These are phyloP conservation scores for Dactylellina sp. DNA, from an alignment of 2,329 filamentous ascomycete genomes.

Conservation along the genomic window DNA sequence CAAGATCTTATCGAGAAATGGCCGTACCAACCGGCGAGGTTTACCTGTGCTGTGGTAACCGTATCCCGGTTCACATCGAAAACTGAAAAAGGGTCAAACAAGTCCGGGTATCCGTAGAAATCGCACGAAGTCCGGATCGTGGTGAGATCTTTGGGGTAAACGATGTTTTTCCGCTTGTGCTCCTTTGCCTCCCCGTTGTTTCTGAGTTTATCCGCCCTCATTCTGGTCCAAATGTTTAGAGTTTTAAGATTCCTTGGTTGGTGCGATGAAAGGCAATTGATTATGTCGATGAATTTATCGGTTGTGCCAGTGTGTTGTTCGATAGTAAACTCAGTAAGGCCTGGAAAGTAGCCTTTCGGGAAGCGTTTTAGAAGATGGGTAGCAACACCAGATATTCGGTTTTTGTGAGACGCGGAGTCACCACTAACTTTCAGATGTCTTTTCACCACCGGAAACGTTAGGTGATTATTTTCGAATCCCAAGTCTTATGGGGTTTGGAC, in stretches of 20 bases:
- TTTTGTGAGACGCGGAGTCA: conserved; percentile 13
- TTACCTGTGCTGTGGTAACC: conserved; percentile 19
- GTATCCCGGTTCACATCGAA: conserved; percentile 28
- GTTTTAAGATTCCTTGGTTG: conserved; percentile 31
- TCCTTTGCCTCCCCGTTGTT: neutral
- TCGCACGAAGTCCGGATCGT: conserved; percentile 8
- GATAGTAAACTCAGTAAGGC: conserved; percentile 32
- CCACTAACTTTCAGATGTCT: conserved; percentile 32
- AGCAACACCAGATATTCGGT: conserved; percentile 14
- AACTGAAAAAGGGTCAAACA: conserved; percentile 6
- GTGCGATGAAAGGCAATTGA: conserved; percentile 22
- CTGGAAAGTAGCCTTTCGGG: conserved; percentile 31
- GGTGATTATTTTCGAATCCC: neutral
- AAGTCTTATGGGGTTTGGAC: neutral
- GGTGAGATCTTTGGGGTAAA: conserved; percentile 36
- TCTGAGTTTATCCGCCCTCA: neutral
- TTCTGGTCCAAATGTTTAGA: conserved; percentile 4
- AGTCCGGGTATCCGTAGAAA: neutral
- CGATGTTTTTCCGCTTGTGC: conserved; percentile 4
- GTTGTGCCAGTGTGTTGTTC: neutral
- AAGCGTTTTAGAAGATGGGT: conserved; percentile 22
- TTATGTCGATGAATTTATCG: conserved; percentile 32
- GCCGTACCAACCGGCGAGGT: neutral
- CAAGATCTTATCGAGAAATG: conserved; percentile 31
- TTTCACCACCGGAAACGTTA: neutral